Percentiles rank a stretch among this genome's conserved stretches.
Conservation (phyloP, 2,329 filamentous ascomycete genomes). For the Uncinocarpus reesii region DNA sequence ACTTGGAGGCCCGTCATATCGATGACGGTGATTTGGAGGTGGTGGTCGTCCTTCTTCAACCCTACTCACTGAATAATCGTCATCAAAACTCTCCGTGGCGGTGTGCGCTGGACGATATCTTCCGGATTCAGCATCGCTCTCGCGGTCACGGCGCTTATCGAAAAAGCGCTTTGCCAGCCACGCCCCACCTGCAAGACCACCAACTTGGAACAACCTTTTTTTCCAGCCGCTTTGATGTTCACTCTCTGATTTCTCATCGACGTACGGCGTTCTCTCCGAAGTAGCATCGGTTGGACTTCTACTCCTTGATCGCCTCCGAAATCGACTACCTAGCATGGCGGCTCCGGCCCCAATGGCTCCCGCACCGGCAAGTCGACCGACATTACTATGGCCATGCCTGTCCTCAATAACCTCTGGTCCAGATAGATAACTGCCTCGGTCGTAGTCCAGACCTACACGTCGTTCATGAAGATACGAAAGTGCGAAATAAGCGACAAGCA, state of each 20-base stretch:
- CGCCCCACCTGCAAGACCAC: conserved; percentile 53
- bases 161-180: conserved; percentile 51
- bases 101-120: conserved; percentile 45
- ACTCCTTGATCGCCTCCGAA: conserved; percentile 31
- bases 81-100: conserved; percentile 35
- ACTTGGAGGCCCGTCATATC: conserved; percentile 26
- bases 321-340: conserved; percentile 39
- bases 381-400: conserved; percentile 32
- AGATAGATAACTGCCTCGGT: conserved; percentile 48
- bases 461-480: conserved; percentile 60
- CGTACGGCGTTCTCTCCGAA: conserved; percentile 43
- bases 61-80: conserved; percentile 31
- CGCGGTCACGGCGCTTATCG: conserved; percentile 46
- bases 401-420: conserved; percentile 44
- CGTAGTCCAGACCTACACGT: conserved; percentile 45
- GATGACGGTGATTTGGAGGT: conserved; percentile 25
- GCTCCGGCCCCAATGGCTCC: conserved; percentile 50
- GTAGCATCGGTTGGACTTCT: conserved; percentile 35
- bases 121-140: conserved; percentile 44
- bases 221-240: conserved; percentile 46
- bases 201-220: conserved; percentile 50
- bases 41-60: conserved; percentile 47
- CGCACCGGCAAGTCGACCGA: conserved; percentile 44
- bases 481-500: conserved; percentile 68
- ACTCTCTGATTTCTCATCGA: conserved; percentile 56